Conservation (phyloP, 495 filamentous ascomycete genomes). For the Penicillium daleae region DNA sequence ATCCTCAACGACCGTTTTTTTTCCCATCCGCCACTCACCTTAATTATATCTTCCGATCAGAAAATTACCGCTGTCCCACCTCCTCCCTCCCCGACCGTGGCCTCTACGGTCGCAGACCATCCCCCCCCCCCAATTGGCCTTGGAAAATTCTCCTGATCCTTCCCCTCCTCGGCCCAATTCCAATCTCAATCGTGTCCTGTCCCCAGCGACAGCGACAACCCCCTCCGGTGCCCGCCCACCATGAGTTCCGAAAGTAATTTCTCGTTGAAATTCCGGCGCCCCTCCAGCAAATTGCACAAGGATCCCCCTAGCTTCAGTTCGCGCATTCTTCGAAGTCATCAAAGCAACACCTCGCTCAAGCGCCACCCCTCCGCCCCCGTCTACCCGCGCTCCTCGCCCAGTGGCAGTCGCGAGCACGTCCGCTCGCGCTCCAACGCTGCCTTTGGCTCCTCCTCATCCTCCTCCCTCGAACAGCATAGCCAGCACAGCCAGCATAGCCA, state of each 20-base stretch:
- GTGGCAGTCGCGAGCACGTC: constrained; percentile 50
- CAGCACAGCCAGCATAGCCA: constrained; percentile 4
- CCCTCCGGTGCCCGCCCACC: constrained; percentile 31
- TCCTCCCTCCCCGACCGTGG: constrained; percentile 2
- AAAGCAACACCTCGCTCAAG: constrained; percentile 57
- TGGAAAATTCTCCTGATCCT: constrained; percentile 28
- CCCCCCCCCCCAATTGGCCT: constrained; percentile 17
- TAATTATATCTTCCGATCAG: not conserved
- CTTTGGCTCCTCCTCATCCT: constrained; percentile 57
- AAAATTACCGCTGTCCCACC: not conserved
- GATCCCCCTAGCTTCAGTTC: constrained; percentile 50
- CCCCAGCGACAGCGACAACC: constrained; percentile 24
- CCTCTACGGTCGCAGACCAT: constrained; percentile 7
- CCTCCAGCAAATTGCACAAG: constrained; percentile 55
- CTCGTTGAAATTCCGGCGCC: constrained; percentile 52
- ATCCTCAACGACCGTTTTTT: not conserved
- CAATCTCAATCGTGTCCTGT: constrained; percentile 17
- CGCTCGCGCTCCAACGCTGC: constrained; percentile 54
- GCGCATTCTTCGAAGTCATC: constrained; percentile 50
- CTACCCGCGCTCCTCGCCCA: constrained; percentile 49
- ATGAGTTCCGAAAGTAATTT: constrained; percentile 50
- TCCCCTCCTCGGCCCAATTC: constrained; percentile 37
- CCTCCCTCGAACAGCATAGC: constrained; percentile 46
- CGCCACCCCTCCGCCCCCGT: constrained; percentile 72
- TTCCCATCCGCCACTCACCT: not conserved